Base-by-base conservation (phyloP, 495 filamentous ascomycete genomes). In the Penicillium lividum region DNA sequence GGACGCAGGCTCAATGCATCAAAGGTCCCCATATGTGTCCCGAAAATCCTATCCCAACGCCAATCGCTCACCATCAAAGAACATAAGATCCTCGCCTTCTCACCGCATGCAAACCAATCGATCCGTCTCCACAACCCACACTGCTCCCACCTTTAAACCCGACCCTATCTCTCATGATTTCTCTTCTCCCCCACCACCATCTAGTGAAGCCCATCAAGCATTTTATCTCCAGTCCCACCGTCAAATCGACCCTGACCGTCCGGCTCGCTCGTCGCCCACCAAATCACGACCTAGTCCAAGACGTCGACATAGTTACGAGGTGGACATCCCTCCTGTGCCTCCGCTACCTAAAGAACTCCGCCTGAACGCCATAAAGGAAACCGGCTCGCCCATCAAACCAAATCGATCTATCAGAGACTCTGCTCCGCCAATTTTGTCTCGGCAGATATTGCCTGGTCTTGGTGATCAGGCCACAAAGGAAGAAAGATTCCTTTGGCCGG, bases 281-380 rank as follows among this genome's bases (percentile, higher is more conserved):
- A 65, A 59, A 28, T 46, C 59, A 2, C 62, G 49, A 36, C 48
- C 67, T 7, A 57, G 57, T 10, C 66, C 64, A 13, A 66, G 42
- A 16, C 66, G 66, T 43, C 56, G 66, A 34, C 66, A 66, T 31
- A 55, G 60, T 8, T 60, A 62, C 10, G 66, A 70, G 40, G 64
- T 68, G 3, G 67, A 77, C 50, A 75, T 80, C 44, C 78, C 78
- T 0, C 78, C 78, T 15, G 72, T 80, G 2, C 77, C 78, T 7
- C 76, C 74, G 2, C 62, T 79, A 0, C 76, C 77, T 0, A 74
- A 77, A 36, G 73, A 77, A 8, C 63, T 78, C n/a, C 65, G 68
- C 13, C 59, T 57, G 16, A 74, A 69, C 46, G 69, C 73, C 25
- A 67, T 69, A n/a, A 73, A 70, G 55, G 65, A 70, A 0, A 73